phyloP scores from a whole-genome alignment of 768 basidiomycete genomes.

The Gymnopilus junonius region DNA sequence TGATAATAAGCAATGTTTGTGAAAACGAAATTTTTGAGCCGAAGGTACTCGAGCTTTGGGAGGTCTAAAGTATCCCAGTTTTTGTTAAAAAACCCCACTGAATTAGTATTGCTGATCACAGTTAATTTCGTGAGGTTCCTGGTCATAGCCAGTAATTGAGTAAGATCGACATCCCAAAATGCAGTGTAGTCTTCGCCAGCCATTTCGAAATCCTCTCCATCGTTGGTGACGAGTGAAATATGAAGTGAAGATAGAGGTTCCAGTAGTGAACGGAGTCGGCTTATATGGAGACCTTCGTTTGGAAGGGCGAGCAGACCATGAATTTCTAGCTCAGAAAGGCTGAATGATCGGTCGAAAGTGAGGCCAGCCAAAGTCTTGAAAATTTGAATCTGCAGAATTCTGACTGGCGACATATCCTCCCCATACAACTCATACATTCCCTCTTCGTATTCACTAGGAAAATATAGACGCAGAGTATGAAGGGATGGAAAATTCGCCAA shows the following conservation, averaged over 20 bases:
- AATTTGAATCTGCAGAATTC: not conserved
- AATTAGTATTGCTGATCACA: too few species aligned
- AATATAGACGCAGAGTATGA: not conserved
- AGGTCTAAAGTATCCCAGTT: too few species aligned
- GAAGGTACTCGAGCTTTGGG: too few species aligned
- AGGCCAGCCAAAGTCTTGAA: not conserved
- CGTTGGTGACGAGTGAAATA: not conserved
- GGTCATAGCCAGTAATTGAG: too few species aligned
- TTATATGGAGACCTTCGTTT: not conserved
- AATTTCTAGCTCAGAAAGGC: not conserved
- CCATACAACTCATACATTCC: not conserved
- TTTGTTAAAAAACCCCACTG: too few species aligned
- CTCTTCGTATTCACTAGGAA: not conserved
- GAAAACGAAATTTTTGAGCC: too few species aligned
- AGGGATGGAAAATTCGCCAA: not conserved
- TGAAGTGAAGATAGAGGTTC: not conserved
- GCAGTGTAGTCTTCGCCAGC: not conserved
- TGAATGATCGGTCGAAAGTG: too few species aligned
- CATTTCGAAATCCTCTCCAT: not conserved
- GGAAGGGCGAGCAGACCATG: not conserved
- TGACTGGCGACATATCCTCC: not conserved
- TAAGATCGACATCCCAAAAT: conserved; percentile 1
- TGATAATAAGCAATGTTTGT: too few species aligned
- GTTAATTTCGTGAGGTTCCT: too few species aligned
- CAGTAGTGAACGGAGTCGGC: not conserved